Evolutionary conservation across 371 early-diverging fungal genomes (phyloP).

Genomic region (Syncephalastrum racemosum): DNA sequence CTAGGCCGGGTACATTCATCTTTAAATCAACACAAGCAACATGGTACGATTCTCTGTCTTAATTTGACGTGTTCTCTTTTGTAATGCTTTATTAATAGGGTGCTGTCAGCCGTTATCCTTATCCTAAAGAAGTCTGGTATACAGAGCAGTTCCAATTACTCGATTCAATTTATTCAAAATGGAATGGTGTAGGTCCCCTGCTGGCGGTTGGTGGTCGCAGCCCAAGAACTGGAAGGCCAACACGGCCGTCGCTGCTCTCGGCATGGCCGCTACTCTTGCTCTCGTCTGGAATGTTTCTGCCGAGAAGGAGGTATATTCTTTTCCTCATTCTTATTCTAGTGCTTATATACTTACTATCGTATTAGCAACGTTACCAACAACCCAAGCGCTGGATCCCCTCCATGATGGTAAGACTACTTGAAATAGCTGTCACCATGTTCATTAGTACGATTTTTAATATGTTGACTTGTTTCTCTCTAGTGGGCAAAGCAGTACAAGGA

Average conservation of each 20-base stretch:
- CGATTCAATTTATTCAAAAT: too few relatives aligned
- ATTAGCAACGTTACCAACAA: conserved; percentile 60
- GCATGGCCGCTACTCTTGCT: conserved; percentile 62
- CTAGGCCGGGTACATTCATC: background rate
- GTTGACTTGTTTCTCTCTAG: conserved; percentile 19
- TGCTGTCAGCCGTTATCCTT: conserved; percentile 60
- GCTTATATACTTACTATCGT: background rate
- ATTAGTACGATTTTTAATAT: conserved; percentile 1
- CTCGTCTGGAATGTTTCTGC: conserved; percentile 80
- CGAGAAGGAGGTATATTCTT: conserved; percentile 66
- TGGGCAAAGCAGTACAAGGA: conserved; percentile 81
- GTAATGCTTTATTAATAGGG: conserved; percentile 35
- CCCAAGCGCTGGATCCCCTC: conserved; percentile 83
- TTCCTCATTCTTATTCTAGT: background rate
- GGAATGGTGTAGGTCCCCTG: conserved; percentile 53
- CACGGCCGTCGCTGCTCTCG: conserved; percentile 70
- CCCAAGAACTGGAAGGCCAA: conserved; percentile 83
- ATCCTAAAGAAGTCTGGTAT: conserved; percentile 70
- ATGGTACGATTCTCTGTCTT: background rate
- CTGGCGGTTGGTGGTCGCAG: conserved; percentile 91
- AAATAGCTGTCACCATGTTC: background rate
- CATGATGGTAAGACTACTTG: conserved; percentile 56
- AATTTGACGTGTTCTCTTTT: background rate
- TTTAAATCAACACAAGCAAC: background rate
- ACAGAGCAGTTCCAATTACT: too few relatives aligned